Evolutionary conservation across 805 yeast genomes (phyloP).

Genomic region (Priceomyces castillae): DNA sequence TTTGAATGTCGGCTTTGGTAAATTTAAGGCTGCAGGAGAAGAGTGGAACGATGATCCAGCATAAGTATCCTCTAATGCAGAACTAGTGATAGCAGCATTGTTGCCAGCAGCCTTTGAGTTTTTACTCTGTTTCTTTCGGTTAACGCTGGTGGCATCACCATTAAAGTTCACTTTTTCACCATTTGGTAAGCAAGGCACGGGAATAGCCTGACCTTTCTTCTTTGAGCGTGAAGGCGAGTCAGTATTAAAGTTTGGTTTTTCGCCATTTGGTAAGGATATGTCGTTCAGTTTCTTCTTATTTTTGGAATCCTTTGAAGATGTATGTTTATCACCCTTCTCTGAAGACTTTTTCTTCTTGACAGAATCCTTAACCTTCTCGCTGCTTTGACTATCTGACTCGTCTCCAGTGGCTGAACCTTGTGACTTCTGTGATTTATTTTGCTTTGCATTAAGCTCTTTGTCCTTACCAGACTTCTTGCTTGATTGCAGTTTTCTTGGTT

Average conservation of each 20-base stretch:
- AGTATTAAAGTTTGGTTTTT: constrained; percentile 25
- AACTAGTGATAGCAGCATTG: constrained; percentile 2
- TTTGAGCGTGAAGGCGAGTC: constrained; percentile 10
- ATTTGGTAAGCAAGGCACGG: constrained; percentile 22
- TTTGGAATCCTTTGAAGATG: constrained; percentile 2
- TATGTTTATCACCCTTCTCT: constrained; percentile 2
- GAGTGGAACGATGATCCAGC: constrained; percentile 59
- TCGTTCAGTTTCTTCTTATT: constrained; percentile 7
- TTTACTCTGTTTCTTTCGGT: constrained; percentile 10
- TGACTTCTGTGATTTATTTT: constrained; percentile 1
- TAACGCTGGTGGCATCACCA: constrained; percentile 7
- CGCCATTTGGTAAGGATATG: constrained; percentile 28
- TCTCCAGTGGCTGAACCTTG: background rate
- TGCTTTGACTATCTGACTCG: background rate
- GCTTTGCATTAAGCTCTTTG: constrained; percentile 2
- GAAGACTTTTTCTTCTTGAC: constrained; percentile 4
- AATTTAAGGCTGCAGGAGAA: constrained; percentile 53
- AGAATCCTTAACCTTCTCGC: background rate
- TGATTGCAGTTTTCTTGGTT: constrained; percentile 8
- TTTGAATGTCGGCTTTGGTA: constrained; percentile 55
- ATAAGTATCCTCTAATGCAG: constrained; percentile 32
- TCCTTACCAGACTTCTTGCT: constrained; percentile 5
- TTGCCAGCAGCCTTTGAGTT: constrained; percentile 7
- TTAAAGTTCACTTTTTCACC: constrained; percentile 27
- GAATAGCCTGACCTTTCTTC: constrained; percentile 5